Evolutionary conservation across 148 eudicot species (phyloP).

Genomic region (Rhododendron williamsianum): DNA sequence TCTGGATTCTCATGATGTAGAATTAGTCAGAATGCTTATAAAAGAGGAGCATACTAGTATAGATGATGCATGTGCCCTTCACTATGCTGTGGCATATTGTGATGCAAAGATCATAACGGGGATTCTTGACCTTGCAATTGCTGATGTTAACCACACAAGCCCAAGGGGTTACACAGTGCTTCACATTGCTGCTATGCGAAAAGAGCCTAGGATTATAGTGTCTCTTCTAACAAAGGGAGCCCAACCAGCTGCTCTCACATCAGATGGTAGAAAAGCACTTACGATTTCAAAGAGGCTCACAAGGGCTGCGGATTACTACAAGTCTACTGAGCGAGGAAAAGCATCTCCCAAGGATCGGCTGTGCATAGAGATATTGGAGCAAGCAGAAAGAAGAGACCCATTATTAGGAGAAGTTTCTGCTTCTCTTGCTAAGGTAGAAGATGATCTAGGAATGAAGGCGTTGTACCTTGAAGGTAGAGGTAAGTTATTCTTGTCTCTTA

Average conservation of each 20-base stretch:
- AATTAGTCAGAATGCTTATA: slow-evolving; percentile 68
- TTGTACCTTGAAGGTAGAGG: slow-evolving; percentile 91
- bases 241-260: slow-evolving; percentile 59
- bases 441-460: slow-evolving; percentile 60
- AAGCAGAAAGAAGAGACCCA: slow-evolving; percentile 81
- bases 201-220: slow-evolving; percentile 80
- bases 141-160: slow-evolving; percentile 64
- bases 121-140: slow-evolving; percentile 73
- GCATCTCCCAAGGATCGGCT: slow-evolving; percentile 65
- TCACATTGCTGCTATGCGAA: slow-evolving; percentile 90
- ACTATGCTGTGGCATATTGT: slow-evolving; percentile 84
- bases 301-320: slow-evolving; percentile 45
- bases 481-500: slow-evolving; percentile 14
- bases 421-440: slow-evolving; percentile 72
- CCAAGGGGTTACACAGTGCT: slow-evolving; percentile 68
- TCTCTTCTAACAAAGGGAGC: slow-evolving; percentile 91
- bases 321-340: slow-evolving; percentile 54
- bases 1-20: slow-evolving; percentile 87
- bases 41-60: slow-evolving; percentile 67
- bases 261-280: slow-evolving; percentile 85
- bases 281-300: slow-evolving; percentile 79
- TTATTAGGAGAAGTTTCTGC: slow-evolving; percentile 69
- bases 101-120: slow-evolving; percentile 71
- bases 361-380: slow-evolving; percentile 90
- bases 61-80: slow-evolving; percentile 85